These are phyloP conservation scores for Paracamarosporium sp. DNA, from an alignment of 2,329 filamentous ascomycete genomes.

Conservation along the genomic window DNA sequence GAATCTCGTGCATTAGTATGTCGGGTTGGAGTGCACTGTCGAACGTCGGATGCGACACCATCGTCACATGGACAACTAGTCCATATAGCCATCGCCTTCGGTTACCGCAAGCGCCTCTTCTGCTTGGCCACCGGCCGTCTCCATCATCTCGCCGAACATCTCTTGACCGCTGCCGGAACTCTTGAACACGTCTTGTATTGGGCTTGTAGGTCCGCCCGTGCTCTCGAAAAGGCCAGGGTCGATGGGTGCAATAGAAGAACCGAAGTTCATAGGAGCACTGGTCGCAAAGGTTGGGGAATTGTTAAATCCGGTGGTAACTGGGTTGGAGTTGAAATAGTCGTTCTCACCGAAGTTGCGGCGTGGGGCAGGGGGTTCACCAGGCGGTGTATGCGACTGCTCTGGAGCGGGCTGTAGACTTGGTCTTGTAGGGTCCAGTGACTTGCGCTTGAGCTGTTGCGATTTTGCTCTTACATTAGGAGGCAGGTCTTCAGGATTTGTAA, in stretches of 20 bases:
- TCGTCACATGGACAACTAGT: slow-evolving; percentile 26
- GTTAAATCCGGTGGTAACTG: slow-evolving; percentile 31
- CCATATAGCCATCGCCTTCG: slow-evolving; percentile 41
- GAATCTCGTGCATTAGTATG: background rate
- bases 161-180: slow-evolving; percentile 44
- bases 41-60: background rate
- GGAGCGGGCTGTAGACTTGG: slow-evolving; percentile 44
- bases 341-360: slow-evolving; percentile 35
- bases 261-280: slow-evolving; percentile 37
- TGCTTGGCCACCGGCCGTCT: slow-evolving; percentile 43
- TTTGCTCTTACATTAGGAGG: slow-evolving; percentile 84
- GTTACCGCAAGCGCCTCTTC: slow-evolving; percentile 47
- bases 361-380: slow-evolving; percentile 39
- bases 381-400: slow-evolving; percentile 45
- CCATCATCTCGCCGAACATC: slow-evolving; percentile 46
- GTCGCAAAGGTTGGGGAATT: slow-evolving; percentile 45
- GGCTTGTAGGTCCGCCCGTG: slow-evolving; percentile 36
- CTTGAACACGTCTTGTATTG: slow-evolving; percentile 46
- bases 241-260: slow-evolving; percentile 39
- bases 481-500: slow-evolving; percentile 88
- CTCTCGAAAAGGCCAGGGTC: slow-evolving; percentile 47
- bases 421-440: slow-evolving; percentile 58
- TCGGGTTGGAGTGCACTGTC: too few relatives aligned
- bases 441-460: slow-evolving; percentile 58
- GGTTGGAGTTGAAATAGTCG: slow-evolving; percentile 40